Conservation (phyloP, 2,329 filamentous ascomycete genomes). For the Raffaelea deltoideospora region DNA sequence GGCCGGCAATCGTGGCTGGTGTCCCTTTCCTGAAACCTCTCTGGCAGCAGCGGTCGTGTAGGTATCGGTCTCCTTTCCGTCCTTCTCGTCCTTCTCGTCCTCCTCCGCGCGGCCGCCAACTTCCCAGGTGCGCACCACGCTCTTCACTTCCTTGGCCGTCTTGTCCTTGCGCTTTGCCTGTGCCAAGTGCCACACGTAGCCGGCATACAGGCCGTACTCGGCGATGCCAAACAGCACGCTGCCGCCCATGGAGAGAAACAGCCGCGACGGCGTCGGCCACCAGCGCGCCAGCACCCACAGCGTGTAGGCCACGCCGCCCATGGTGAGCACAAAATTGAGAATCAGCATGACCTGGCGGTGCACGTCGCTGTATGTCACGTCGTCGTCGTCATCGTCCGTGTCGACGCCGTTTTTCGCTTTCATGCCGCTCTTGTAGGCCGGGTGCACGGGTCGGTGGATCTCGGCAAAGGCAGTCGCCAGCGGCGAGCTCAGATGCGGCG, state of each 20-base stretch:
- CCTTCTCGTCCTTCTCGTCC: constrained; percentile 5
- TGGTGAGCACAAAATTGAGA: constrained; percentile 77
- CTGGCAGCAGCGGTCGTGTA: too few species aligned
- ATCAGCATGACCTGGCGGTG: constrained; percentile 74
- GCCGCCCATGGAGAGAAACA: constrained; percentile 58
- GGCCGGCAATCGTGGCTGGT: too few species aligned
- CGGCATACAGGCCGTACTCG: constrained; percentile 63
- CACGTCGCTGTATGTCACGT: constrained; percentile 55
- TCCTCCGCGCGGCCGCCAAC: constrained; percentile 26
- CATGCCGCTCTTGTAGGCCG: constrained; percentile 23
- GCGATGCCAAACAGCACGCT: constrained; percentile 56
- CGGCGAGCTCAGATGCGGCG: not conserved
- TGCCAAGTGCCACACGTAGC: constrained; percentile 56
- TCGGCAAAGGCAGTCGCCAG: constrained; percentile 37
- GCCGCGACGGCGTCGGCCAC: constrained; percentile 56
- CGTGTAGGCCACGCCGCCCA: constrained; percentile 61
- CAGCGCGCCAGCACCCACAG: constrained; percentile 66
- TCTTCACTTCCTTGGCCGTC: constrained; percentile 46
- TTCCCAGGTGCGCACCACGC: constrained; percentile 60
- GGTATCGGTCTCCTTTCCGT: constrained; percentile 14
- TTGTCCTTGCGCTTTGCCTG: constrained; percentile 51
- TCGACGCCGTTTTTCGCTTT: not conserved
- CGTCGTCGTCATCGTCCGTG: constrained; percentile 33
- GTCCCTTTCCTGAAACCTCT: too few species aligned
- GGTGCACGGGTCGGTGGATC: constrained; percentile 30